Evolutionary conservation across 805 yeast genomes (phyloP), one percentile per base, ranked within the genome.

Genomic region (Candida arabinofermentans): DNA sequence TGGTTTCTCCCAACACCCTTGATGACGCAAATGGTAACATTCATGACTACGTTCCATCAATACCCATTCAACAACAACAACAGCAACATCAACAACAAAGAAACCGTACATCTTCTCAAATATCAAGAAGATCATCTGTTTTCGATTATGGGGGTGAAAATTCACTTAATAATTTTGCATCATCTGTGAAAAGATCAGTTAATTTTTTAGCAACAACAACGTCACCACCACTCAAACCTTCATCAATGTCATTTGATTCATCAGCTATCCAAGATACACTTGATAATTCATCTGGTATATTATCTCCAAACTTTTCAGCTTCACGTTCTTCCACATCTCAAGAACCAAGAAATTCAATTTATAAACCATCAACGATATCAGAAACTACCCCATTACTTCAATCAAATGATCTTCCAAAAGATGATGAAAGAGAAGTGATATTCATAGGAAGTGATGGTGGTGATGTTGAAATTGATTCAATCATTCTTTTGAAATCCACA

Each of bases 401-500:
- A 26, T 32, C 24, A 3, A 27, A 29, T 9, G 27, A 18, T 13
- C 45, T 23, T 24, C 19, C 40, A 18, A 36, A 37, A 35, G 40
- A 40, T 38, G 41, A 37, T 26, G 46, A 34, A 13, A 27, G 37
- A 27, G 34, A 21, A 10, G 24, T 37, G 3, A 13, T 31, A 9
- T 36, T 39, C 12, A 27, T 12, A 8, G 44, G 43, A 17, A 46
- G 36, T 26, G 49, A 51, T 24, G 39, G 27, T 4, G 44, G 43
- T 14, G 47, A 38, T 26, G 49, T 50, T 24, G 39, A 30, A 6
- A 24, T 24, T 18, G 49, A 48, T 5, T 26, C 41, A 3, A 40
- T 51, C 8, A 48, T 50, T 27, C 50, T 64, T 8, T 67, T 66
- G 7, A 70, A 62, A 49, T 76, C 83, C 7, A 86, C 93, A 0